Evolutionary conservation across 495 filamentous ascomycete genomes (phyloP), one percentile per base, ranked within the genome.

Genomic region (Astrothelium macrocarpum): DNA sequence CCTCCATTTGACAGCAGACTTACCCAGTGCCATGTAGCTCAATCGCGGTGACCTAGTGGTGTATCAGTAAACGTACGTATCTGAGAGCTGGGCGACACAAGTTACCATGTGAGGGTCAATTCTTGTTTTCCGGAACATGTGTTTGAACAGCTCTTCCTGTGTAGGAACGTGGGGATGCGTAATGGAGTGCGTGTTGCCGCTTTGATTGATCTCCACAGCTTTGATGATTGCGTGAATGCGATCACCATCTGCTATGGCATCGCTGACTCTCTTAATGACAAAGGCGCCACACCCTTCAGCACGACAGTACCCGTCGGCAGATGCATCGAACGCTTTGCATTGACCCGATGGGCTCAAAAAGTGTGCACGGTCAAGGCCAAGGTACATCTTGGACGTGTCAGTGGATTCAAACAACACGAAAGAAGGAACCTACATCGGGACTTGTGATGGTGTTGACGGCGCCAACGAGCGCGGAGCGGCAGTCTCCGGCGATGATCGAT

Each of bases 381-480:
- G 39, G 59, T 39, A 60, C 59, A 60, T 60, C 32, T 60, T 60
- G 59, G 20, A 28, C 31, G 32, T 60, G 2, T 70, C 66, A 14
- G 75, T 72, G 16, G 70, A 67, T 1, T 66, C 45, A 39, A 70
- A 76, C n/a, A 68, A 45, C 7, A 73, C 74, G 29, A 1, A 67
- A 45, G 34, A 62, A 45, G 1, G 28, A 43, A 20, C 60, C 60
- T 32, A 62, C 34, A 49, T 62, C 60, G 18, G 60, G 34, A 39
- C 34, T 62, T 16, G 60, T 62, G 28, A 65, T 61, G n/a, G 66
- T 20, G 45, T 68, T 66, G 0, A 62, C 72, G 78, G 0, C 81
- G 79, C 4, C 78, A 81, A 16, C 80, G 76, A 64, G 78, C 76
- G 66, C 80, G 78, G 65, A 78, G 71, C 49, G 75, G 75, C 9